Conservation (phyloP, 2,329 filamentous ascomycete genomes). For the Talaromyces albobiverticillius region DNA sequence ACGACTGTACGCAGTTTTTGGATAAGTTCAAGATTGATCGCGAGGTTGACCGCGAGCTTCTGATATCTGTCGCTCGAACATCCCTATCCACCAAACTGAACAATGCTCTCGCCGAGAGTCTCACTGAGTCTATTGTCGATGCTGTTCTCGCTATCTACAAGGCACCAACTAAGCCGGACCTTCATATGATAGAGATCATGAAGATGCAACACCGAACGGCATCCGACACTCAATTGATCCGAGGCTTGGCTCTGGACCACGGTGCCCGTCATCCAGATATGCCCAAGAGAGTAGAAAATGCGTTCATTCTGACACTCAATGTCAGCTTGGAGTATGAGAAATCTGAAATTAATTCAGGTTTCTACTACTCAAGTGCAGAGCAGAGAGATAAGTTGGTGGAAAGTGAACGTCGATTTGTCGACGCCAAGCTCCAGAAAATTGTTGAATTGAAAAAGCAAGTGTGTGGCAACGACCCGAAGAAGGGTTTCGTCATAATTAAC, state of each 20-base stretch:
- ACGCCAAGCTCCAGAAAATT: conserved; percentile 95
- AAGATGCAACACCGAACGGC: conserved; percentile 99
- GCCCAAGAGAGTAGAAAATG: conserved; percentile 94
- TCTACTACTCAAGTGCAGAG: conserved; percentile 97
- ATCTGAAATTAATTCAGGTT: conserved; percentile 97
- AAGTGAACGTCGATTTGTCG: conserved; percentile 92
- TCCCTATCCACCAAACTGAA: conserved; percentile 96
- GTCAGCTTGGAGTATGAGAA: conserved; percentile 98
- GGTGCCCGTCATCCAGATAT: conserved; percentile 96
- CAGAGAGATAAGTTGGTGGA: conserved; percentile 98
- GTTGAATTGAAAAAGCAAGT: conserved; percentile 97
- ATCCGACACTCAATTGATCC: conserved; percentile 93
- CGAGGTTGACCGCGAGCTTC: conserved; percentile 87
- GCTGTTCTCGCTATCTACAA: conserved; percentile 93
- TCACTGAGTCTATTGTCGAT: conserved; percentile 94
- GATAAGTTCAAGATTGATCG: conserved; percentile 87
- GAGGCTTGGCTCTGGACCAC: conserved; percentile 88
- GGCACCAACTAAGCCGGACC: conserved; percentile 83
- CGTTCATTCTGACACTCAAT: conserved; percentile 90
- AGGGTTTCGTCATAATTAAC: conserved; percentile 97
- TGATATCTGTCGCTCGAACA: conserved; percentile 88
- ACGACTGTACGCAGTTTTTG: conserved; percentile 63
- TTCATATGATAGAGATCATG: conserved; percentile 99
- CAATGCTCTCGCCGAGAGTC: conserved; percentile 77
- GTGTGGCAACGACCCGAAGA: conserved; percentile 87